phyloP scores from a whole-genome alignment of 192 early-diverging fungal species.

The Rhizophlyctis rosea region DNA sequence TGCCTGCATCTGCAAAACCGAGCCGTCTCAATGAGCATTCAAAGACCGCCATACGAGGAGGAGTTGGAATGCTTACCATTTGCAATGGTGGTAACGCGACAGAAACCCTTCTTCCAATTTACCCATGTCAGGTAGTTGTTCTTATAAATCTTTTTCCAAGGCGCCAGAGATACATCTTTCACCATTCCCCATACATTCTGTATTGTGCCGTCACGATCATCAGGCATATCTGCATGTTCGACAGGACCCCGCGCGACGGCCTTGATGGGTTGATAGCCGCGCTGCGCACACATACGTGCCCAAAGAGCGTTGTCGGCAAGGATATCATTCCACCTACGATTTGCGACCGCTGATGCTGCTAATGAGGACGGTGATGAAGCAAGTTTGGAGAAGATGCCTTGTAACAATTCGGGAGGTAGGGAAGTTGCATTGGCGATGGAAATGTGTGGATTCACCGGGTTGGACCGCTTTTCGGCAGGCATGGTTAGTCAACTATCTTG shows the following conservation, averaged over 20 bases:
- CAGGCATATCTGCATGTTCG: background rate
- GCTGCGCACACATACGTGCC: constrained; percentile 26
- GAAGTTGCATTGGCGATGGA: too few relatives aligned
- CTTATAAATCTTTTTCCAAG: constrained; percentile 46
- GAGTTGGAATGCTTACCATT: constrained; percentile 3
- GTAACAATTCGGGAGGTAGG: too few relatives aligned
- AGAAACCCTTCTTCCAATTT: constrained; percentile 40
- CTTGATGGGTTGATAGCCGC: constrained; percentile 16
- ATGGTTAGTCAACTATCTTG: too few relatives aligned
- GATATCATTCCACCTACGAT: constrained; percentile 27
- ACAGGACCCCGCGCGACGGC: too few relatives aligned
- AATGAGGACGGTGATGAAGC: constrained; percentile 9
- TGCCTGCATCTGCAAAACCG: constrained; percentile 4
- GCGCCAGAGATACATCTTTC: constrained; percentile 19
- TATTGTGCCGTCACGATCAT: constrained; percentile 4
- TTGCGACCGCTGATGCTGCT: constrained; percentile 19
- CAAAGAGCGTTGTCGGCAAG: constrained; percentile 37
- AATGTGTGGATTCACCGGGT: too few relatives aligned
- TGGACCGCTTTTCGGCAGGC: too few relatives aligned
- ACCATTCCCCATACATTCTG: constrained; percentile 12
- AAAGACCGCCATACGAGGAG: background rate
- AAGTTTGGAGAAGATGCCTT: too few relatives aligned
- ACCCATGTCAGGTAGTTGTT: constrained; percentile 40
- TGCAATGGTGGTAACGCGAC: constrained; percentile 6
- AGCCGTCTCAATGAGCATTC: background rate